Evolutionary conservation across 805 yeast genomes (phyloP).

Genomic region (Yamadazyma nakazawae): DNA sequence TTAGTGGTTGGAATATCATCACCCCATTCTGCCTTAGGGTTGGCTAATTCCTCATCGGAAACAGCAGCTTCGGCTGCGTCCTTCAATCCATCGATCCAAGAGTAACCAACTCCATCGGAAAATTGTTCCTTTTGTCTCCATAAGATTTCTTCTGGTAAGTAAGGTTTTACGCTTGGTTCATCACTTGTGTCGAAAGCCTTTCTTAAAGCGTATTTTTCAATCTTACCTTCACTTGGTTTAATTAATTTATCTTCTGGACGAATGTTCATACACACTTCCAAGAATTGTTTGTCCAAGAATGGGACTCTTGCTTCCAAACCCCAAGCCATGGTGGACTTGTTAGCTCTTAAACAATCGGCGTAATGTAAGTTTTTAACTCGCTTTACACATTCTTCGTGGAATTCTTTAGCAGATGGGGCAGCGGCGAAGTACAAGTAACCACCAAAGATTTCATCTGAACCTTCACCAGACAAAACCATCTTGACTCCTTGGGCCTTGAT

Average conservation of each 20-base stretch:
- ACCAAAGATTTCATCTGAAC: slow-evolving; percentile 98
- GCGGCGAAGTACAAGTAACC: slow-evolving; percentile 96
- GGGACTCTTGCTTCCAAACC: slow-evolving; percentile 99
- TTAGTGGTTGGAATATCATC: slow-evolving; percentile 90
- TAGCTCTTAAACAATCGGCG: slow-evolving; percentile 97
- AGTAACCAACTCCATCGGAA: slow-evolving; percentile 99
- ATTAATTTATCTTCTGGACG: slow-evolving; percentile 91
- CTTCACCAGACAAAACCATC: slow-evolving; percentile 99
- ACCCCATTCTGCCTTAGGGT: slow-evolving; percentile 97
- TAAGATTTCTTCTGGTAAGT: slow-evolving; percentile 92
- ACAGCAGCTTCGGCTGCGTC: slow-evolving; percentile 88
- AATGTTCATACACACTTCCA: slow-evolving; percentile 90
- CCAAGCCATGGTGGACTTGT: slow-evolving; percentile 99
- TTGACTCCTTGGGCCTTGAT: slow-evolving; percentile 99
- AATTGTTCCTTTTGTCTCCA: slow-evolving; percentile 99
- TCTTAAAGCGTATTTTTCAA: slow-evolving; percentile 94
- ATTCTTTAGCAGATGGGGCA: slow-evolving; percentile 90
- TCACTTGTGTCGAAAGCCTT: slow-evolving; percentile 95
- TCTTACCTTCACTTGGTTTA: slow-evolving; percentile 62
- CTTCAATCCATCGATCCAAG: slow-evolving; percentile 98
- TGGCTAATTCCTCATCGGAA: slow-evolving; percentile 84
- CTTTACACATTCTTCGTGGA: slow-evolving; percentile 93
- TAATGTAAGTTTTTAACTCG: slow-evolving; percentile 96
- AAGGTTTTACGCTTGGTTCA: slow-evolving; percentile 73
- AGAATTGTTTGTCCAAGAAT: slow-evolving; percentile 90